Conservation (phyloP, 1,139 yeast genomes). For the Citeromyces hawaiiensis region DNA sequence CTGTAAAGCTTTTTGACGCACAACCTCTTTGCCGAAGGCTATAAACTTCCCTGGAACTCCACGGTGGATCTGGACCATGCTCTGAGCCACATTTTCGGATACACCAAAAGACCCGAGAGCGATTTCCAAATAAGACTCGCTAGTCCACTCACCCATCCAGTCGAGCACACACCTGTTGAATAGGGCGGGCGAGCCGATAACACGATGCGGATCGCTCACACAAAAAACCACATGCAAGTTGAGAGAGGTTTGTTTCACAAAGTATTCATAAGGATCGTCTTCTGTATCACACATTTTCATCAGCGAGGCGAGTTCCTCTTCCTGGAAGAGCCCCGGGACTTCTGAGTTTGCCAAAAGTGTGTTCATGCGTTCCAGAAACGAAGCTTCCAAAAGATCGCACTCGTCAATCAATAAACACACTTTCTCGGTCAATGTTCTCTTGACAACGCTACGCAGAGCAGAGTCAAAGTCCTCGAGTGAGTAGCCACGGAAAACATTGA, state of each 20-base stretch:
- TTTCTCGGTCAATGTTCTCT: conserved; percentile 39
- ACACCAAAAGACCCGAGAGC: conserved; percentile 9
- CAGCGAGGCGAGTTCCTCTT: conserved; percentile 47
- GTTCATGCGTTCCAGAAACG: conserved; percentile 86
- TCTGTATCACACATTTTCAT: conserved; percentile 52
- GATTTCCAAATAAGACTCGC: conserved; percentile 21
- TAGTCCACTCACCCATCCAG: conserved; percentile 80
- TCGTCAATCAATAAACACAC: conserved; percentile 74
- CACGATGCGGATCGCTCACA: conserved; percentile 39
- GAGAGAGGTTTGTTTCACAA: conserved; percentile 48
- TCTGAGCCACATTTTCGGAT: not conserved
- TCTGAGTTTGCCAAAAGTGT: conserved; percentile 86
- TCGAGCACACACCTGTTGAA: conserved; percentile 82
- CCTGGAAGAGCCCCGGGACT: conserved; percentile 80
- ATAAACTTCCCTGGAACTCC: conserved; percentile 47
- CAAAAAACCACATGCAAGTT: conserved; percentile 81
- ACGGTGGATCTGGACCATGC: not conserved
- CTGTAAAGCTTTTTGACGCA: conserved; percentile 25
- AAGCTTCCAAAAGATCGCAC: conserved; percentile 58
- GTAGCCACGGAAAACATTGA: conserved; percentile 44
- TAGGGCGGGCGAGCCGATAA: conserved; percentile 77
- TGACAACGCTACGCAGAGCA: conserved; percentile 41
- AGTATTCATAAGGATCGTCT: conserved; percentile 72
- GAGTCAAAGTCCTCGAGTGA: conserved; percentile 54
- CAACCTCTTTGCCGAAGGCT: conserved; percentile 36